phyloP scores from a whole-genome alignment of 768 basidiomycete genomes.

The Lactarius hatsudake region DNA sequence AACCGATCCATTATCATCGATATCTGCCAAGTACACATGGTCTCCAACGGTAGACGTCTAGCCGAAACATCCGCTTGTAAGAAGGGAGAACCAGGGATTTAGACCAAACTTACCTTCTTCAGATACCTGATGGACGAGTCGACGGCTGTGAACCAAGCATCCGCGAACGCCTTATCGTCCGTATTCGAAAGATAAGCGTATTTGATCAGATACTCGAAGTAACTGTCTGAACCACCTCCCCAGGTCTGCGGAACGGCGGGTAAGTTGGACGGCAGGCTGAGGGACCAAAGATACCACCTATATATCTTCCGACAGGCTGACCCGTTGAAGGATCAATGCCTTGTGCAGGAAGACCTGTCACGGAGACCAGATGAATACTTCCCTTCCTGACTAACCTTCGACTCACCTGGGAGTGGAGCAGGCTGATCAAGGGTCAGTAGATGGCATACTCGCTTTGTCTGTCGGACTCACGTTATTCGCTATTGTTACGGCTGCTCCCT shows the following conservation, averaged over 20 bases:
- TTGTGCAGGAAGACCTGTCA: conserved; percentile 53
- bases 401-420: conserved; percentile 33
- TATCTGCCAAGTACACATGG: conserved; percentile 64
- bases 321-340: conserved; percentile 56
- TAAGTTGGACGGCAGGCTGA: background rate
- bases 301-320: conserved; percentile 49
- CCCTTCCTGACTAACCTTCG: background rate
- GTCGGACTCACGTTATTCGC: conserved; percentile 38
- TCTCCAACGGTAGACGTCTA: conserved; percentile 65
- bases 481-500: conserved; percentile 51
- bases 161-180: conserved; percentile 53
- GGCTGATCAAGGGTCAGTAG: conserved; percentile 14
- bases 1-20: conserved; percentile 44
- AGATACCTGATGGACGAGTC: conserved; percentile 68
- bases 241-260: conserved; percentile 49
- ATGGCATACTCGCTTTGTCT: background rate
- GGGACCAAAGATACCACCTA: conserved; percentile 35
- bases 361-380: conserved; percentile 21
- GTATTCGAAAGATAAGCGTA: conserved; percentile 66
- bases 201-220: conserved; percentile 77
- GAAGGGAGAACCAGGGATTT: background rate
- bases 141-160: conserved; percentile 67
- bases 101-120: conserved; percentile 42
- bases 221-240: conserved; percentile 69
- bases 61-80: background rate